Evolutionary conservation across 768 basidiomycete species (phyloP), one percentile per base, ranked within the genome.

Genomic region (Boletus subcaerulescens): DNA sequence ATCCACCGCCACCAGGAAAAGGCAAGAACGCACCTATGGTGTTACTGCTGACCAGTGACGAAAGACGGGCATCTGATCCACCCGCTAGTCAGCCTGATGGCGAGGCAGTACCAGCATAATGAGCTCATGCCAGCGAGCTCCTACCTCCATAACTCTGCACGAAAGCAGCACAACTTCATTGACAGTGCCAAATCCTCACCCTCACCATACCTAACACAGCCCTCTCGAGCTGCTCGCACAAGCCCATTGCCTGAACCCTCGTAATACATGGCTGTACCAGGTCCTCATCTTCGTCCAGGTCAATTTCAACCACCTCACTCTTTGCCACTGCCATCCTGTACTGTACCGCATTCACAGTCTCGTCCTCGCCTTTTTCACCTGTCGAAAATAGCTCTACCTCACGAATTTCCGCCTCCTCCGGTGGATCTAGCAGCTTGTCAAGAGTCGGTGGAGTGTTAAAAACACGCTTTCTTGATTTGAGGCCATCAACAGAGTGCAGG

Each of bases 1-100:
- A 87, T 63, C 90, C 90, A 4, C 90, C 89, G 9, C 90, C 89
- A 2, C 88, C 88, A 0, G 89, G 88, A 1, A 91, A 85, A 60
- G 89, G 87, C 41, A 89, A 79, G 70, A 84, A 83, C 46, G 50
- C 52, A n/a, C 9, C 53, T 33, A 24, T 36, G 11, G 52, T 20
- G 17, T 36, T 33, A 53, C 39, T 5, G 49, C 35, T 15, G 39
- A 50, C 29, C 22, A 22, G 22, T 22, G 22, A 22, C 22, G 55
- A 46, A 22, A 26, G 32, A 29, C 26, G 39, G 26, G 32, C 35
- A 39, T 24, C 52, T 13, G 55, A 41, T 43, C 31, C 26, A 29
- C 32, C 39, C 22, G 39, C 22, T 20, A n/a, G n/a, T n/a, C n/a
- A n/a, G n/a, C n/a, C n/a, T n/a, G n/a, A n/a, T n/a, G n/a, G n/a